phyloP scores from a whole-genome alignment of 495 filamentous ascomycete genomes.

The Penicillium maclennaniae region DNA sequence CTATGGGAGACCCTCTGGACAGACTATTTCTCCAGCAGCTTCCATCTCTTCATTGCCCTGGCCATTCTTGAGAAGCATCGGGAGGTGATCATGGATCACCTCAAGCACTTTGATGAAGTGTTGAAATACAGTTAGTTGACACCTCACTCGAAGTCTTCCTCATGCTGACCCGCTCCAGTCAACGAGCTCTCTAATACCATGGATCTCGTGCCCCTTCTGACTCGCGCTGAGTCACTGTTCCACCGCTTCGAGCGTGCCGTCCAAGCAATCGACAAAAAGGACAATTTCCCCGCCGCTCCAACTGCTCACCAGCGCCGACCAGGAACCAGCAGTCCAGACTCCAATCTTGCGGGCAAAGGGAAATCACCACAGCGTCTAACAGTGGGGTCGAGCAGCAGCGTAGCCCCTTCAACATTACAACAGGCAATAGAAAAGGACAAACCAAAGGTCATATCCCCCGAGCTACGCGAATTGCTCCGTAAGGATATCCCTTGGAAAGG shows the following conservation, averaged over 20 bases:
- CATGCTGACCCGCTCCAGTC: slow-evolving; percentile 40
- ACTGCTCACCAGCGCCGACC: slow-evolving; percentile 50
- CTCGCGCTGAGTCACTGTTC: slow-evolving; percentile 85
- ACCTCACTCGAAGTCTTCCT: neutral
- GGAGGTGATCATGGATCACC: slow-evolving; percentile 88
- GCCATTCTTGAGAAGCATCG: slow-evolving; percentile 96
- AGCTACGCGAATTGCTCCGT: slow-evolving; percentile 72
- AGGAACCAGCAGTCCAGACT: slow-evolving; percentile 7
- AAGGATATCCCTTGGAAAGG: slow-evolving; percentile 55
- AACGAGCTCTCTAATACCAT: slow-evolving; percentile 94
- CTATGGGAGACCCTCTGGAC: slow-evolving; percentile 97
- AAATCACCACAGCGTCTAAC: slow-evolving; percentile 30
- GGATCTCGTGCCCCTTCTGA: slow-evolving; percentile 76
- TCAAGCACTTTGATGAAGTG: slow-evolving; percentile 94
- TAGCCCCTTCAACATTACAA: slow-evolving; percentile 15
- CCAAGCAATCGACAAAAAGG: slow-evolving; percentile 82
- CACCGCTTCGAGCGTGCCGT: slow-evolving; percentile 80
- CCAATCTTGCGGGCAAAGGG: slow-evolving; percentile 21
- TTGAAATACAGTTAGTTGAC: slow-evolving; percentile 79
- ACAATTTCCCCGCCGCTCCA: slow-evolving; percentile 70
- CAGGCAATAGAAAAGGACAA: slow-evolving; percentile 29
- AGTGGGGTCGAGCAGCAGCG: slow-evolving; percentile 27
- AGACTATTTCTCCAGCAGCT: slow-evolving; percentile 79
- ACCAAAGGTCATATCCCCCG: slow-evolving; percentile 71
- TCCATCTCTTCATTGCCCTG: slow-evolving; percentile 90